Base-by-base conservation (phyloP, 2,329 filamentous ascomycete genomes). In the Apiospora kogelbergensis region DNA sequence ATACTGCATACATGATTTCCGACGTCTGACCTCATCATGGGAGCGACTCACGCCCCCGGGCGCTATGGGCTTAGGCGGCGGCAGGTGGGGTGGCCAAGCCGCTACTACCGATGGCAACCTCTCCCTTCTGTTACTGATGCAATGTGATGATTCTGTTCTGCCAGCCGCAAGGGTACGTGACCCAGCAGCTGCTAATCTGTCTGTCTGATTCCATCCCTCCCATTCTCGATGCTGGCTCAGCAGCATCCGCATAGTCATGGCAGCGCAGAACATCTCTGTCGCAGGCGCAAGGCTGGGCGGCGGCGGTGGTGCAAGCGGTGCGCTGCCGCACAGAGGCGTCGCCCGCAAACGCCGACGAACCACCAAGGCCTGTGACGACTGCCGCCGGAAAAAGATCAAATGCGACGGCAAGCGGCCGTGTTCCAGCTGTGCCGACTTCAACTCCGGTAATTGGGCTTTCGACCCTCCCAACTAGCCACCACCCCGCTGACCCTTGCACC, bases 351-450 rank as follows among this genome's bases (percentile, higher is more conserved):
- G 69, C 17, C 68, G 69, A 33, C 20, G 64, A 11, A 69, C 30
- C 64, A 57, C 65, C 0, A 67, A 69, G 26, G 68, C 67, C 10
- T 70, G 69, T 22, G 67, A 70, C 33, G 69, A 70, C 24, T 70
- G 69, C 40, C 69, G 69, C 6, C 66, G 69, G 17, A 65, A 66
- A 41, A 70, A 70, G 41, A 68, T 70, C 69, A 70, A 70, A 33
- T 70, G 69, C 53, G 69, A 70, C 40, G 69, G 69, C 20, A 68
- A 64, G 46, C 45, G 41, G 17, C 69, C 69, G n/a, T 70, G 69
- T 53, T 68, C 67, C 15, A 68, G 69, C 63, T 70, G 69, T n/a
- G 69, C 69, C 53, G 69, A 70, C 30, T 70, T 70, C 69, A 66
- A 68, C 37, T 68, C 67, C 15, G 63, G 67, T 68, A 63, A 48